Conservation (phyloP, 176 grass and related monocot species). For the Phoenix roebelenii region DNA sequence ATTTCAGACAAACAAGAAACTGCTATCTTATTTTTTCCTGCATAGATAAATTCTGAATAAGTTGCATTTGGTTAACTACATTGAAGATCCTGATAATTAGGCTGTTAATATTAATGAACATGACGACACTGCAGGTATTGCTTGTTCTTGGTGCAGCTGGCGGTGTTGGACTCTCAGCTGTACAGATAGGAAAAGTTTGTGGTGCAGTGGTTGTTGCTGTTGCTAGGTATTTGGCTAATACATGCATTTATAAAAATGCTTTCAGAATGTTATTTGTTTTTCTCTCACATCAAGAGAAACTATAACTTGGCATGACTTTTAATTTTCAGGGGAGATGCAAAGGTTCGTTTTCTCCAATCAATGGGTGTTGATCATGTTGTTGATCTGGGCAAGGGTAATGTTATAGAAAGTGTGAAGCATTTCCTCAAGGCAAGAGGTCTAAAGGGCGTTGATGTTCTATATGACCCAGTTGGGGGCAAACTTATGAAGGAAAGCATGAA, state of each 20-base stretch:
- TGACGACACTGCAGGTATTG: conserved; percentile 56
- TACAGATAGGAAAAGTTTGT: conserved; percentile 97
- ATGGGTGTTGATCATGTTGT: conserved; percentile 81
- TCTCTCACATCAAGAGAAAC: too few relatives aligned
- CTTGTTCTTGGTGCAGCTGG: conserved; percentile 97
- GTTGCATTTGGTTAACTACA: too few relatives aligned
- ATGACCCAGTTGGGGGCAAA: conserved; percentile 95
- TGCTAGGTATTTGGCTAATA: conserved; percentile 50
- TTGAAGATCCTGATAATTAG: too few relatives aligned
- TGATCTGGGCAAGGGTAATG: conserved; percentile 63
- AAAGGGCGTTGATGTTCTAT: conserved; percentile 83
- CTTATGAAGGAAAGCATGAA: conserved; percentile 85
- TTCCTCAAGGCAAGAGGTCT: conserved; percentile 79
- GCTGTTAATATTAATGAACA: neutral
- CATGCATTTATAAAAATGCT: neutral
- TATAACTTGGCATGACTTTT: conserved; percentile 7
- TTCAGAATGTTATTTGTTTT: neutral
- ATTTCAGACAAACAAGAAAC: too few relatives aligned
- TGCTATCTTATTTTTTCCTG: too few relatives aligned
- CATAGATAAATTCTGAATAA: too few relatives aligned
- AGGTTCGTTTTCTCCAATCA: conserved; percentile 69
- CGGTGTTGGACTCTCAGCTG: conserved; percentile 75
- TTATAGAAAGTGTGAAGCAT: conserved; percentile 65
- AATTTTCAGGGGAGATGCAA: conserved; percentile 52
- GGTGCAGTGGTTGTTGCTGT: conserved; percentile 84